Percentiles rank a stretch among this genome's conserved stretches.
These are phyloP conservation scores for Thermothielavioides terrestris DNA, from an alignment of 495 filamentous ascomycete genomes.

Conservation along the genomic window DNA sequence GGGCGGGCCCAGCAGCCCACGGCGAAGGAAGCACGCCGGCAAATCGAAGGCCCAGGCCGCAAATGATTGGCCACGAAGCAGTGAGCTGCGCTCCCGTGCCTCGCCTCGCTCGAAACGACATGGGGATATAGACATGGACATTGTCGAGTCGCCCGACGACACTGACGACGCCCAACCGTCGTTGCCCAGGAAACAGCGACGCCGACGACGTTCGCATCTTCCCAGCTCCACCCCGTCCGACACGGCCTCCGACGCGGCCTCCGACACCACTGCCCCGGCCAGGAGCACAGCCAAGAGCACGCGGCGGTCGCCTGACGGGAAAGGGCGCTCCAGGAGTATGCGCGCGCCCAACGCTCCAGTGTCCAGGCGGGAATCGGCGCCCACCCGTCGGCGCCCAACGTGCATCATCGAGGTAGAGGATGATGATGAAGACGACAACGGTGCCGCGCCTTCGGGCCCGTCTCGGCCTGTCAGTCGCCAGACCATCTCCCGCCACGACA, in stretches of 20 bases:
- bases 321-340: conserved; percentile 14
- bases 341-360: conserved; percentile 24
- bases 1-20: conserved; percentile 25
- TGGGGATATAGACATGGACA: conserved; percentile 27
- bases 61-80: conserved; percentile 35
- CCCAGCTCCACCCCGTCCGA: conserved; percentile 7
- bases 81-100: conserved; percentile 29
- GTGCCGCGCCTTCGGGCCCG: conserved; percentile 12
- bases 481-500: conserved; percentile 26
- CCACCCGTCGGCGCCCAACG: conserved; percentile 21
- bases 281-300: conserved; percentile 8
- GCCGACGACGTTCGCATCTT: conserved; percentile 14
- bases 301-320: conserved; percentile 2
- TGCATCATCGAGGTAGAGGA: conserved; percentile 19
- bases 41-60: conserved; percentile 25
- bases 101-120: conserved; percentile 31
- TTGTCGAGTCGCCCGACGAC: conserved; percentile 19
- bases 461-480: conserved; percentile 24
- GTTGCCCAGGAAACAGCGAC: conserved; percentile 12
- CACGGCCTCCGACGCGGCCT: conserved; percentile 8
- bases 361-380: conserved; percentile 16
- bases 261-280: conserved; percentile 9
- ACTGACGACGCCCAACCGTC: conserved; percentile 17
- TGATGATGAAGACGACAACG: conserved; percentile 24
- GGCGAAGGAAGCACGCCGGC: conserved; percentile 29